Evolutionary conservation across 2,329 filamentous ascomycete genomes (phyloP), one percentile per base, ranked within the genome.

Genomic region (Fusarium sp.): DNA sequence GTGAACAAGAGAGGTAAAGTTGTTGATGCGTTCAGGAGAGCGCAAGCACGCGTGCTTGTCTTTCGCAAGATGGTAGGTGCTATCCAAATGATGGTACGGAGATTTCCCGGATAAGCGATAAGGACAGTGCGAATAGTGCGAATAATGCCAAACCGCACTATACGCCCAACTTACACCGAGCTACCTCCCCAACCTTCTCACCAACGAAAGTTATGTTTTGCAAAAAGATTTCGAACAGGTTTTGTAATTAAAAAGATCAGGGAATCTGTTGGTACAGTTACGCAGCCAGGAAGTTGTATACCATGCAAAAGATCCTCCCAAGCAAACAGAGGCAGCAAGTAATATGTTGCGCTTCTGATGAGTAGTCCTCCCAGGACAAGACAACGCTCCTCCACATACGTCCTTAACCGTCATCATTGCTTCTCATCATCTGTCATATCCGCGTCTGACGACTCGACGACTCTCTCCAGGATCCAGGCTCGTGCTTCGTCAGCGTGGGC

Each of bases 401-500:
- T 53, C 36, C 27, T 16, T 4, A 23, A 16, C 42, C 34, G 50
- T 64, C 57, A 65, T 55, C 60, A 73, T 74, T 73, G 74, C 70
- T 79, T 79, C 29, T 86, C 85, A 2, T 86, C 84, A 53, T 86
- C 85, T 0, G 83, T 86, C 23, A 82, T 83, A 56, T 86, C 82
- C 1, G 81, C 83, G 18, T 76, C 76, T 10, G 74, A 76, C 8
- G 68, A 59, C 20, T 75, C 76, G 6, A 74, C 71, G 9, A 82
- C 72, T 44, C 83, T 78, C 5, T 79, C 79, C 54, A 79, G 16
- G 18, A 90, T 84, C 83, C 86, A 90, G 25, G 80, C 73, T 49
- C 83, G 81, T 1, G 84, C 83, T 36, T 89, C 86, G 3, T 74
- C 72, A 2, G 83, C 82, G 71, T 90, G 87, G 56, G 78, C 78